phyloP scores from a whole-genome alignment of 2,329 filamentous ascomycete species.

The Colletotrichum sp. region DNA sequence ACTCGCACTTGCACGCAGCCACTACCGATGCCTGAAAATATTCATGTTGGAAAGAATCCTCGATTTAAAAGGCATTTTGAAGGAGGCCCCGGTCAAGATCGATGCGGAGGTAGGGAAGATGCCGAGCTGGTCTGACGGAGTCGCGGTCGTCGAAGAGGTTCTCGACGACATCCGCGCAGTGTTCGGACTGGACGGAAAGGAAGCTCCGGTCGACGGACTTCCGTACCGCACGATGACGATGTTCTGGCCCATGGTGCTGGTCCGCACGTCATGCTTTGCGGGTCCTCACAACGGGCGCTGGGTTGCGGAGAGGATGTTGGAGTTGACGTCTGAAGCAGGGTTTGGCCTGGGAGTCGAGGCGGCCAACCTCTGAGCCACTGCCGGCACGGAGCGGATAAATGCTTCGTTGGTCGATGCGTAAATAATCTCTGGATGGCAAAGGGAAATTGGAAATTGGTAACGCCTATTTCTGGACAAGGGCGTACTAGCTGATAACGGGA shows the following conservation, averaged over 20 bases:
- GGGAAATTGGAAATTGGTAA: background rate
- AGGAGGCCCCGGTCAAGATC: background rate
- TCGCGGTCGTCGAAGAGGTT: background rate
- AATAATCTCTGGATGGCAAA: background rate
- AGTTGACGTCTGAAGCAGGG: conserved; percentile 2
- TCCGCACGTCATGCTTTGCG: conserved; percentile 3
- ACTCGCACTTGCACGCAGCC: background rate
- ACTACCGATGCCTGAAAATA: background rate
- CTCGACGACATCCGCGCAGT: conserved; percentile 5
- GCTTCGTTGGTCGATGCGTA: background rate
- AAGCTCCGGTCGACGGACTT: background rate
- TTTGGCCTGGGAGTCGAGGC: conserved; percentile 4
- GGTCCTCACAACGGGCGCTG: background rate
- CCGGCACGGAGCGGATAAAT: background rate
- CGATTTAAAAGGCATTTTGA: background rate
- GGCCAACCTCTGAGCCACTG: background rate
- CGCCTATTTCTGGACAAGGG: background rate
- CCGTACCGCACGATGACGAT: conserved; percentile 14
- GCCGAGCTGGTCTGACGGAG: background rate
- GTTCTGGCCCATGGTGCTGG: conserved; percentile 14
- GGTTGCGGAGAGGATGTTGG: conserved; percentile 8
- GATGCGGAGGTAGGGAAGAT: background rate
- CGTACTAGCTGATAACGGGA: background rate
- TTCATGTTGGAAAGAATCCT: background rate
- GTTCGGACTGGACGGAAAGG: conserved; percentile 8